Evolutionary conservation across 495 filamentous ascomycete genomes (phyloP).

Genomic region (Aspergillus carlsbadensis): DNA sequence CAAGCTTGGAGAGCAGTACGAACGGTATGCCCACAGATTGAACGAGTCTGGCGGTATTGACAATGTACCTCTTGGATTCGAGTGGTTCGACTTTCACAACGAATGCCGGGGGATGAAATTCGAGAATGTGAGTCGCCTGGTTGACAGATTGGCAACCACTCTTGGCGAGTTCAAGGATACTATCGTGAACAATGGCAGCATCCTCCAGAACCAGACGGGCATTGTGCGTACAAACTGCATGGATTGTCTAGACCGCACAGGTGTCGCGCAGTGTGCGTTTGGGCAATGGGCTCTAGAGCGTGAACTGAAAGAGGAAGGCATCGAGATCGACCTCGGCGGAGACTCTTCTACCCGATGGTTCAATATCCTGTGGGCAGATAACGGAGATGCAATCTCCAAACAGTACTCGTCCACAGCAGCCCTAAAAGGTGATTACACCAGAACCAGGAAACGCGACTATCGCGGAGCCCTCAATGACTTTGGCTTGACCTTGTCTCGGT

Average conservation of each 20-base stretch:
- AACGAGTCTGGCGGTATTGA: conserved; percentile 61
- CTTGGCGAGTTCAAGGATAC: conserved; percentile 66
- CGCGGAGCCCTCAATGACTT: conserved; percentile 92
- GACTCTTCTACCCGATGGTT: conserved; percentile 85
- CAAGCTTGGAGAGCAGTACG: conserved; percentile 73
- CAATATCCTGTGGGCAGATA: conserved; percentile 94
- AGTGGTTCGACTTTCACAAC: conserved; percentile 96
- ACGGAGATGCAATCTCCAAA: conserved; percentile 63
- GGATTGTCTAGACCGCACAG: conserved; percentile 94
- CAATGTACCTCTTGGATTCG: conserved; percentile 61
- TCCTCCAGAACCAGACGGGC: conserved; percentile 62
- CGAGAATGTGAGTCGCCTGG: conserved; percentile 79
- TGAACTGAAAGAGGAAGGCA: conserved; percentile 71
- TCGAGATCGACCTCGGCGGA: conserved; percentile 63
- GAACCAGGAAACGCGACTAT: conserved; percentile 85
- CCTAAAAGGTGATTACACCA: conserved; percentile 92
- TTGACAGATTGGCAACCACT: conserved; percentile 63
- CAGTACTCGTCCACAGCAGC: conserved; percentile 87
- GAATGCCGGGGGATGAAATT: conserved; percentile 95
- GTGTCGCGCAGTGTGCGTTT: conserved; percentile 87
- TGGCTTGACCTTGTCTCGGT: conserved; percentile 73
- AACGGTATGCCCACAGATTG: conserved; percentile 58
- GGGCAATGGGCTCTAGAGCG: conserved; percentile 72
- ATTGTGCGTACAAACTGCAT: conserved; percentile 92
- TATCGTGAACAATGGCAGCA: conserved; percentile 50